Evolutionary conservation across 2,329 filamentous ascomycete genomes (phyloP).

Genomic region (Amesomyces nigricolor): DNA sequence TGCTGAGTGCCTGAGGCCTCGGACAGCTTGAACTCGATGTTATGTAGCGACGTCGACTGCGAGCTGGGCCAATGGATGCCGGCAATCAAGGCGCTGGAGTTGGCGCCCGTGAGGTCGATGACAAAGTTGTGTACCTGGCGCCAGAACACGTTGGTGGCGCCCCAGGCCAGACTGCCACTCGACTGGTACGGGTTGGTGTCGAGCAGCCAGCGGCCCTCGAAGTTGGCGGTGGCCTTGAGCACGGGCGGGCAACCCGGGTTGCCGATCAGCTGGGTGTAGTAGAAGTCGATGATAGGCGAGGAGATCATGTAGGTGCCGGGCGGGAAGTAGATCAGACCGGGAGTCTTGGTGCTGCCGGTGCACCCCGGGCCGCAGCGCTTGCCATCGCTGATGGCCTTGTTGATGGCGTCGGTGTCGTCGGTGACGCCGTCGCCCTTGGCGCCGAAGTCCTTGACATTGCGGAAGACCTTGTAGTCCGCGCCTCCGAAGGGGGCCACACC

Average conservation of each 20-base stretch:
- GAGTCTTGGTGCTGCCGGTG: slow-evolving; percentile 24
- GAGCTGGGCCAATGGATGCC: slow-evolving; percentile 65
- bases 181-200: slow-evolving; percentile 41
- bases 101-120: slow-evolving; percentile 48
- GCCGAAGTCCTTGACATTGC: slow-evolving; percentile 27
- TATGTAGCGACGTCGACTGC: slow-evolving; percentile 55
- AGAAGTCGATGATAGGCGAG: slow-evolving; percentile 64
- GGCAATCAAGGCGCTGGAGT: slow-evolving; percentile 38
- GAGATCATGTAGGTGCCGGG: slow-evolving; percentile 62
- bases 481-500: slow-evolving; percentile 25
- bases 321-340: slow-evolving; percentile 33
- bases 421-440: slow-evolving; percentile 25
- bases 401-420: slow-evolving; percentile 28
- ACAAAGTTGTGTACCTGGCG: slow-evolving; percentile 53
- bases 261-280: slow-evolving; percentile 72
- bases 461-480: slow-evolving; percentile 26
- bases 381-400: slow-evolving; percentile 25
- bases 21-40: slow-evolving; percentile 49
- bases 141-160: slow-evolving; percentile 54
- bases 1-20: slow-evolving; percentile 42
- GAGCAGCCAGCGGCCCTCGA: slow-evolving; percentile 41
- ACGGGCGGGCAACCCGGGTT: slow-evolving; percentile 55
- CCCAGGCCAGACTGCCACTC: slow-evolving; percentile 39
- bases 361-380: slow-evolving; percentile 26
- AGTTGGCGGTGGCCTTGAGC: slow-evolving; percentile 47